phyloP scores from a whole-genome alignment of 179 eudicot genomes.

The Beta corolliflora region DNA sequence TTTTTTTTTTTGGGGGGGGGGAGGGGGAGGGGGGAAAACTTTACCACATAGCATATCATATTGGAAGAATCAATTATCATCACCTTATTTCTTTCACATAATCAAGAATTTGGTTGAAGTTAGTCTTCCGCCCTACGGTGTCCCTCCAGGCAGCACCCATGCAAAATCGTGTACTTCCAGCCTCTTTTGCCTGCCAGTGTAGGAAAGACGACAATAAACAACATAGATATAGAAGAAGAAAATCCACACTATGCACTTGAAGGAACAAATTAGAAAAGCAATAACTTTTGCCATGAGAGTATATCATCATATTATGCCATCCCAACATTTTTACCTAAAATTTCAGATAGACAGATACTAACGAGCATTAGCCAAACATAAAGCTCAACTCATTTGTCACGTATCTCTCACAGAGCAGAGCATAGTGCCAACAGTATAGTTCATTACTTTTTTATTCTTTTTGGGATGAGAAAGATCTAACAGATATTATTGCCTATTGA shows the following conservation, averaged over 20 bases:
- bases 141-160: slow-evolving; percentile 99
- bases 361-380: neutral
- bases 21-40: neutral
- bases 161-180: slow-evolving; percentile 96
- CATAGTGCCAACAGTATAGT: neutral
- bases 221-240: neutral
- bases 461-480: neutral
- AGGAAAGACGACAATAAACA: slow-evolving; percentile 19
- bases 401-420: neutral
- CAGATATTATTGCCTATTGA: neutral
- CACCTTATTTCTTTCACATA: slow-evolving; percentile 98
- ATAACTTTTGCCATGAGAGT: neutral
- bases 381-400: neutral
- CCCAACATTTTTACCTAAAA: neutral
- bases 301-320: neutral
- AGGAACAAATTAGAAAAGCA: neutral
- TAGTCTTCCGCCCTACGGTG: slow-evolving; percentile 93
- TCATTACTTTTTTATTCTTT: neutral
- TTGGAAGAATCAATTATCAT: neutral
- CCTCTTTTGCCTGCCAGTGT: slow-evolving; percentile 87
- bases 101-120: slow-evolving; percentile 90
- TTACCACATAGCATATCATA: neutral
- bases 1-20: neutral
- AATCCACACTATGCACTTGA: neutral
- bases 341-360: neutral